A percentile compares a stretch with the other conserved stretches of the same genome.
Conservation (phyloP, 176 grass and related monocot species). For the barley (Hordeum vulgare) region MorexV3_pseudomolecules_assembly NC_058519.1:604226577-604227076, state of each 20-base stretch:
- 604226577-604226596: too few relatives aligned
- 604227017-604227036: too few relatives aligned
- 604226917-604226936: conserved; percentile 27
- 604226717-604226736: conserved; percentile 45
- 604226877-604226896: conserved; percentile 17
- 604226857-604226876: neutral
- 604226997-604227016: too few relatives aligned
- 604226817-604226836: neutral
- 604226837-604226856: neutral
- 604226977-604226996: too few relatives aligned
- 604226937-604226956: conserved; percentile 33
- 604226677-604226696: neutral
- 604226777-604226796: conserved; percentile 45
- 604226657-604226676: neutral
- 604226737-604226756: conserved; percentile 58
- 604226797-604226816: neutral
- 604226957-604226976: conserved; percentile 11
- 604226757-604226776: conserved; percentile 53
- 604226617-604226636: too few relatives aligned
- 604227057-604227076: too few relatives aligned
- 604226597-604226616: too few relatives aligned
- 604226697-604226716: conserved; percentile 27
- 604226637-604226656: too few relatives aligned
- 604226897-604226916: conserved; percentile 40
- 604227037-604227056: too few relatives aligned